Percentiles rank a stretch among this genome's conserved stretches.
These are phyloP conservation scores for Suillus hirtellus DNA, from an alignment of 768 basidiomycete species.

Conservation along the genomic window DNA sequence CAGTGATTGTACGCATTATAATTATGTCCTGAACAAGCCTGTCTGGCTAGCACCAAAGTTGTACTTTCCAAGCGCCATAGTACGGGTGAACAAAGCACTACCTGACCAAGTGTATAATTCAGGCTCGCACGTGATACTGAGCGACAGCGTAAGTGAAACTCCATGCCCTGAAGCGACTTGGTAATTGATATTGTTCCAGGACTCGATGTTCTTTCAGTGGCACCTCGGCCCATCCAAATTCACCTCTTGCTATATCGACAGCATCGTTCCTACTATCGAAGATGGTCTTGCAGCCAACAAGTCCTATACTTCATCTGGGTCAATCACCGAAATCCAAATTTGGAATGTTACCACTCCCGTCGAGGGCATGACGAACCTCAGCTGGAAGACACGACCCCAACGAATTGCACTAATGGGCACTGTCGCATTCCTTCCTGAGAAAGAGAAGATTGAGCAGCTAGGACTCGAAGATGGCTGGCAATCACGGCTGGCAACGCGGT, in stretches of 20 bases:
- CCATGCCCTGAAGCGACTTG: neutral
- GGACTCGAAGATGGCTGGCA: conserved; percentile 14
- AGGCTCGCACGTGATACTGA: conserved; percentile 6
- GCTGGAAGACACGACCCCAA: conserved; percentile 20
- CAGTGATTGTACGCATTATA: neutral
- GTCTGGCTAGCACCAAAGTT: neutral
- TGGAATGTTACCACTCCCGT: conserved; percentile 21
- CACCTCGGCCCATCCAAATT: conserved; percentile 13
- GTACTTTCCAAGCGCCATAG: conserved; percentile 1
- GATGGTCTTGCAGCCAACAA: conserved; percentile 17
- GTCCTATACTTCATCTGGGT: conserved; percentile 17
- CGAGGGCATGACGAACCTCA: conserved; percentile 9
- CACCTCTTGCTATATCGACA: conserved; percentile 20
- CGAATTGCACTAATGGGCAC: conserved; percentile 21
- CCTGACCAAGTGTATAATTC: conserved; percentile 6
- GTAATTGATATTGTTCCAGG: conserved; percentile 13
- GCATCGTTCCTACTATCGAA: conserved; percentile 16
- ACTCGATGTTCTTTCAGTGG: conserved; percentile 28
- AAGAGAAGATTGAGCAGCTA: conserved; percentile 8
- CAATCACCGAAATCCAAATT: conserved; percentile 20
- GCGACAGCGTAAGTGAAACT: neutral
- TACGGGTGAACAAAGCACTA: conserved; percentile 10
- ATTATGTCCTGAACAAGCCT: no score
- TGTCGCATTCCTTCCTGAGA: conserved; percentile 12
- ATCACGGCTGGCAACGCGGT: conserved; percentile 12